Base-by-base conservation (phyloP, 257 asterid genomes). In the Cordia subcordata region DNA sequence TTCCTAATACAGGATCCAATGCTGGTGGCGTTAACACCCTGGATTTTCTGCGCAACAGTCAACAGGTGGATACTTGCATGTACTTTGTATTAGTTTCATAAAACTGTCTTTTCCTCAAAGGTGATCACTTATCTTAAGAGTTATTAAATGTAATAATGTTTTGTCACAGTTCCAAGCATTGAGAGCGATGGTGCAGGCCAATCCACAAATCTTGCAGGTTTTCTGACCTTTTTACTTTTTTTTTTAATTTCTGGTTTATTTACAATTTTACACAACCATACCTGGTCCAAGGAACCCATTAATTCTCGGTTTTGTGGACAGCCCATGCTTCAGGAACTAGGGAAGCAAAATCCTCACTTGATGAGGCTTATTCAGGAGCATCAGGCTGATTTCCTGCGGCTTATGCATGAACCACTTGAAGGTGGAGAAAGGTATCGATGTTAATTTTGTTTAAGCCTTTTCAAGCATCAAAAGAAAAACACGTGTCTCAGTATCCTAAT, bases 321-420 rank as follows among this genome's bases (percentile, higher is more conserved):
- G 95, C 92, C 95, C 69, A 79, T 86, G 94, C 95, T 89, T 79
- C 95, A 84, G 67, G 95, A 86, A 67, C 75, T 89, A 60, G 97
- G 89, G 32, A 89, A 81, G 79, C 87, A 86, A 79, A 86, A 89
- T 68, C 97, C 95, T 64, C 82, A 84, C 51, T 62, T 84, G 23
- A 76, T 84, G 65, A 82, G 94, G 49, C 66, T 82, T 80, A 90
- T 90, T 63, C 95, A 85, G 64, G 94, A 86, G 57, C 88, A 84
- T 73, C 92, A 90, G 69, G 78, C 85, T 57, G 97, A 90, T 72
- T 90, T 90, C 61, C 88, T 90, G 69, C 94, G 91, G 58, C 83
- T 90, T 33, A 75, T 90, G 63, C 86, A 86, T 58, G 97, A 86
- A 67, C 95, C 97, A 67, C 68, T 72, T 63, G 95, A 81, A 79